phyloP scores from a whole-genome alignment of 2,329 filamentous ascomycete genomes.

The Colletotrichum orchidophilum region DNA sequence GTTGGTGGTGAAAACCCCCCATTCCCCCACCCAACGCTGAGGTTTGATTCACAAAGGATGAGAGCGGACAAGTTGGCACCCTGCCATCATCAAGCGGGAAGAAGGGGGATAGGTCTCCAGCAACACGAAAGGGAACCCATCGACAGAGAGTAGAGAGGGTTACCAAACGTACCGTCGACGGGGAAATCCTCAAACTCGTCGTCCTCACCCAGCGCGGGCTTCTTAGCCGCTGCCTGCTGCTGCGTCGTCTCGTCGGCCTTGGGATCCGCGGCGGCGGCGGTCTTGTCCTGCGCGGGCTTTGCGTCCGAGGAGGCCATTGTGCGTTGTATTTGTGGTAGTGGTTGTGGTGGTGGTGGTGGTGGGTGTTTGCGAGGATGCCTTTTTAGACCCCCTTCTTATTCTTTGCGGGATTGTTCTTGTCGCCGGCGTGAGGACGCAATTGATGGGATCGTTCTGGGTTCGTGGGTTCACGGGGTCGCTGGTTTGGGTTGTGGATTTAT shows the following conservation, averaged over 20 bases:
- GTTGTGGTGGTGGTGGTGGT: neutral
- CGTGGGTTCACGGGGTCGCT: neutral
- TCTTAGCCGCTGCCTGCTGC: slow-evolving; percentile 59
- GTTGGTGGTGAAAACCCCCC: neutral
- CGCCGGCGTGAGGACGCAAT: too few relatives aligned
- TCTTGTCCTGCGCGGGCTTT: slow-evolving; percentile 44
- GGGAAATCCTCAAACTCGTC: slow-evolving; percentile 99
- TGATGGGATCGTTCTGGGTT: neutral
- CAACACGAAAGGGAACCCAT: neutral
- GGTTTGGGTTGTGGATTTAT: neutral
- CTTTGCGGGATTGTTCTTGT: neutral
- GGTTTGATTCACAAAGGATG: neutral
- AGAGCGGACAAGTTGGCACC: neutral
- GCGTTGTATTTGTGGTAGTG: slow-evolving; percentile 1
- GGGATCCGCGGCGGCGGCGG: slow-evolving; percentile 45
- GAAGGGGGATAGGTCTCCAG: neutral
- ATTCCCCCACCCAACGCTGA: too few relatives aligned
- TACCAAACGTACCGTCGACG: slow-evolving; percentile 77
- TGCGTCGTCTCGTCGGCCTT: slow-evolving; percentile 62
- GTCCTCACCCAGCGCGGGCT: slow-evolving; percentile 85
- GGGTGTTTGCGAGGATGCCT: neutral
- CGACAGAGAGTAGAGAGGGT: neutral
- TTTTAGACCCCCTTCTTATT: neutral
- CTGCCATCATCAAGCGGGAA: too few relatives aligned
- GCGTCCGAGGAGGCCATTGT: slow-evolving; percentile 41